Percentiles rank a stretch among this genome's conserved stretches.
Conservation (phyloP, 495 filamentous ascomycete species). For the Cladorrhinum samala region DNA sequence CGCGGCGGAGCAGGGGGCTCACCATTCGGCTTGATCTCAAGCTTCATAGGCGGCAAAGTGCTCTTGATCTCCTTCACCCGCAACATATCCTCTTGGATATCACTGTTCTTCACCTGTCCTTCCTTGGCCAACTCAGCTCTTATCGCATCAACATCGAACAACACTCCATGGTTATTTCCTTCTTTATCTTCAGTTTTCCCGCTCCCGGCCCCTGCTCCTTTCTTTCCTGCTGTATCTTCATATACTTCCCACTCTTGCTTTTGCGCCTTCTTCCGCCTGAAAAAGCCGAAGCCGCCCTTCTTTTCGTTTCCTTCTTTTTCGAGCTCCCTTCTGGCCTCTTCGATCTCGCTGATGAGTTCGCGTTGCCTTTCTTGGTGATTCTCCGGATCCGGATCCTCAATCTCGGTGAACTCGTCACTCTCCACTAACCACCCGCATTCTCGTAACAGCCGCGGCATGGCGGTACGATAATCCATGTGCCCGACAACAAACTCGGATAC, state of each 20-base stretch:
- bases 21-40: slow-evolving; percentile 48
- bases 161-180: slow-evolving; percentile 51
- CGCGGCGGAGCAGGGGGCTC: slow-evolving; percentile 17
- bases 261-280: slow-evolving; percentile 65
- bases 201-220: slow-evolving; percentile 20
- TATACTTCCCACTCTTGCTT: slow-evolving; percentile 97
- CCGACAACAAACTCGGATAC: slow-evolving; percentile 81
- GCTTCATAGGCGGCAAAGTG: slow-evolving; percentile 82
- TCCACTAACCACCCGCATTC: slow-evolving; percentile 81
- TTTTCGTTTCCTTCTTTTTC: slow-evolving; percentile 52
- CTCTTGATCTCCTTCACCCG: slow-evolving; percentile 78
- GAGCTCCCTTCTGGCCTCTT: slow-evolving; percentile 82
- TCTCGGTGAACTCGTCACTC: slow-evolving; percentile 91
- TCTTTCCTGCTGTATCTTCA: slow-evolving; percentile 51
- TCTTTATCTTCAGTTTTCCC: slow-evolving; percentile 38
- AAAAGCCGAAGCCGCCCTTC: slow-evolving; percentile 61
- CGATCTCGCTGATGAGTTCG: slow-evolving; percentile 93
- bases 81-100: slow-evolving; percentile 39
- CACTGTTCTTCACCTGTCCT: slow-evolving; percentile 21
- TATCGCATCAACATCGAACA: slow-evolving; percentile 97
- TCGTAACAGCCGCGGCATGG: slow-evolving; percentile 81
- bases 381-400: slow-evolving; percentile 95
- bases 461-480: slow-evolving; percentile 93
- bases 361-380: slow-evolving; percentile 81
- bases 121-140: slow-evolving; percentile 76